phyloP scores from a whole-genome alignment of 2,329 filamentous ascomycete species.

The Sclerotinia nivalis region DNA sequence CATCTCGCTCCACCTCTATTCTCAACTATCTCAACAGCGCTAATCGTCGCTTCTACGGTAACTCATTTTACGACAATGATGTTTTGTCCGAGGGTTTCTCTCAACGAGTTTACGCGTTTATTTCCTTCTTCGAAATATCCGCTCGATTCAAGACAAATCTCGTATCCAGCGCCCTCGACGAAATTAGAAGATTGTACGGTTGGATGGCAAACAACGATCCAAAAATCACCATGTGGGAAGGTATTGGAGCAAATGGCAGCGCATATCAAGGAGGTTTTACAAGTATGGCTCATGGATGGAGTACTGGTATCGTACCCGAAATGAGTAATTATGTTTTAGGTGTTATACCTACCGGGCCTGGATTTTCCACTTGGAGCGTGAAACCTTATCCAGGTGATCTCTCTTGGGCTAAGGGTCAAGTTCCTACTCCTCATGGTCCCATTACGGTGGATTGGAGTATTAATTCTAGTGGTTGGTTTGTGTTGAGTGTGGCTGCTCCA shows the following conservation, averaged over 20 bases:
- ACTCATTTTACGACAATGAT: constrained; percentile 54
- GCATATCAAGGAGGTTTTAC: constrained; percentile 51
- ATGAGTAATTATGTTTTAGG: constrained; percentile 51
- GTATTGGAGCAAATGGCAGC: constrained; percentile 47
- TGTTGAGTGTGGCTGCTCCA: constrained; percentile 42
- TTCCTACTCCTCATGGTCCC: constrained; percentile 46
- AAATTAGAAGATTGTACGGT: constrained; percentile 50
- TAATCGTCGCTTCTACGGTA: constrained; percentile 48
- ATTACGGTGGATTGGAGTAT: constrained; percentile 46
- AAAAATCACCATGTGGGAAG: constrained; percentile 53
- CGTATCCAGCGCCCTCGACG: constrained; percentile 46
- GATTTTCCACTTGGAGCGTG: constrained; percentile 47
- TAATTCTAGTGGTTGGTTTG: constrained; percentile 32
- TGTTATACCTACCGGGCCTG: constrained; percentile 47
- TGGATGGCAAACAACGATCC: constrained; percentile 53
- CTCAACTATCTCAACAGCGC: constrained; percentile 46
- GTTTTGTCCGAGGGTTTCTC: constrained; percentile 44
- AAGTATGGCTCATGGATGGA: constrained; percentile 54
- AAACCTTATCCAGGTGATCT: constrained; percentile 44
- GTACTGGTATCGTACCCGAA: constrained; percentile 51
- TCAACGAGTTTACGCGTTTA: constrained; percentile 52
- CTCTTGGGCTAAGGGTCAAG: constrained; percentile 48
- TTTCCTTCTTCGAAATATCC: constrained; percentile 55
- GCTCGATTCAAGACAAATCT: constrained; percentile 48
- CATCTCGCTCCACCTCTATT: constrained; percentile 39